Evolutionary conservation across 2,329 filamentous ascomycete genomes (phyloP).

Genomic region (Aspergillus neotritici): DNA sequence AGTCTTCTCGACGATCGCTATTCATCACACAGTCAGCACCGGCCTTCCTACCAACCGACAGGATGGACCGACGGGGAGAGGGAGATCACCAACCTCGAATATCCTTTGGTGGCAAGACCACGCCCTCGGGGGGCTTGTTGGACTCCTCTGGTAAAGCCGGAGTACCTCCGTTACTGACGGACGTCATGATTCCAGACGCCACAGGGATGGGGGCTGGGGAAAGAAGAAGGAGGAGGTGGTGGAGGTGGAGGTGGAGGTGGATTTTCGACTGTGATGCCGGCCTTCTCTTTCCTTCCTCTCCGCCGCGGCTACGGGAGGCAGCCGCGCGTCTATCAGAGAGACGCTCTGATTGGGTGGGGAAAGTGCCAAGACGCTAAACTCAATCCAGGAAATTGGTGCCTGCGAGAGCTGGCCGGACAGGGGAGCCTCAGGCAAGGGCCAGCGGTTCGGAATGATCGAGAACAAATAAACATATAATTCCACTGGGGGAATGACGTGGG

Average conservation of each 20-base stretch:
- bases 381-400: background rate
- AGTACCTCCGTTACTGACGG: conserved; percentile 36
- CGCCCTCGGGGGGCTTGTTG: conserved; percentile 71
- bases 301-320: conserved; percentile 4
- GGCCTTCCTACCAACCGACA: background rate
- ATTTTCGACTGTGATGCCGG: conserved; percentile 2
- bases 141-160: conserved; percentile 49
- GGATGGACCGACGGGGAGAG: background rate
- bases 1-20: conserved; percentile 80
- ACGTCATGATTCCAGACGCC: conserved; percentile 31
- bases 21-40: conserved; percentile 20
- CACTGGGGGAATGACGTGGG: no score
- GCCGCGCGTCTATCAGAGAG: conserved; percentile 6
- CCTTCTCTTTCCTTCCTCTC: conserved; percentile 4
- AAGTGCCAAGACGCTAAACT: background rate
- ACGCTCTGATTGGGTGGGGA: conserved; percentile 8
- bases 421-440: background rate
- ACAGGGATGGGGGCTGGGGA: background rate
- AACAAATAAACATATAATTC: background rate
- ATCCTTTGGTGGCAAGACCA: conserved; percentile 79
- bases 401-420: background rate
- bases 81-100: conserved; percentile 56
- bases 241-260: background rate
- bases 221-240: background rate
- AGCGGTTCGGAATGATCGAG: background rate